phyloP scores from a whole-genome alignment of 2,329 filamentous ascomycete species.

The Xylariaceae sp. region DNA sequence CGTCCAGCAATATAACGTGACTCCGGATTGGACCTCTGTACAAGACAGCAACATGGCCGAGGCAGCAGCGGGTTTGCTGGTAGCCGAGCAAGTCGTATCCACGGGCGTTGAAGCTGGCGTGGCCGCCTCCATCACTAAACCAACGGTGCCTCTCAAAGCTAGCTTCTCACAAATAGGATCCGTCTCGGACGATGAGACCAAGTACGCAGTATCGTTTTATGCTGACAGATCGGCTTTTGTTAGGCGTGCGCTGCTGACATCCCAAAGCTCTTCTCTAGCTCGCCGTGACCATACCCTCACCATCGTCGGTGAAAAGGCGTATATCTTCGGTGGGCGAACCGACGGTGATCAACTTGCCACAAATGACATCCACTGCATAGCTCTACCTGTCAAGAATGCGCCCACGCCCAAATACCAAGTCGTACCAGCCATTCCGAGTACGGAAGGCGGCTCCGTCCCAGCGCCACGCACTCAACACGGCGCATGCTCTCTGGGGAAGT shows the following conservation, averaged over 20 bases:
- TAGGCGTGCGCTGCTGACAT: too few relatives aligned
- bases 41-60: constrained; percentile 32
- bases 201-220: constrained; percentile 22
- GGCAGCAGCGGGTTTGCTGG: constrained; percentile 33
- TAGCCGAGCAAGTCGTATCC: constrained; percentile 36
- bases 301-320: constrained; percentile 47
- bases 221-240: too few relatives aligned
- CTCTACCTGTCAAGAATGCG: constrained; percentile 40
- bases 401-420: constrained; percentile 31
- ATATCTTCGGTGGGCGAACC: constrained; percentile 49
- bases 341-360: constrained; percentile 37
- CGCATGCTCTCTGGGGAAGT: constrained; percentile 30
- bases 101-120: constrained; percentile 36
- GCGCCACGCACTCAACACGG: constrained; percentile 32
- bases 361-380: constrained; percentile 47
- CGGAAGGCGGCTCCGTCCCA: constrained; percentile 28
- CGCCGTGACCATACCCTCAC: constrained; percentile 48
- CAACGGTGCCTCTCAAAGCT: constrained; percentile 47
- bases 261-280: constrained; percentile 37
- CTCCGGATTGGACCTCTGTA: neutral
- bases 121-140: constrained; percentile 42
- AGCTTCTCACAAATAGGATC: constrained; percentile 42
- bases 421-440: constrained; percentile 29
- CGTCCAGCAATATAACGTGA: too few relatives aligned
- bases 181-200: constrained; percentile 26